Evolutionary conservation across 2,329 filamentous ascomycete species (phyloP).

Genomic region (Clarireedia monteithiana): DNA sequence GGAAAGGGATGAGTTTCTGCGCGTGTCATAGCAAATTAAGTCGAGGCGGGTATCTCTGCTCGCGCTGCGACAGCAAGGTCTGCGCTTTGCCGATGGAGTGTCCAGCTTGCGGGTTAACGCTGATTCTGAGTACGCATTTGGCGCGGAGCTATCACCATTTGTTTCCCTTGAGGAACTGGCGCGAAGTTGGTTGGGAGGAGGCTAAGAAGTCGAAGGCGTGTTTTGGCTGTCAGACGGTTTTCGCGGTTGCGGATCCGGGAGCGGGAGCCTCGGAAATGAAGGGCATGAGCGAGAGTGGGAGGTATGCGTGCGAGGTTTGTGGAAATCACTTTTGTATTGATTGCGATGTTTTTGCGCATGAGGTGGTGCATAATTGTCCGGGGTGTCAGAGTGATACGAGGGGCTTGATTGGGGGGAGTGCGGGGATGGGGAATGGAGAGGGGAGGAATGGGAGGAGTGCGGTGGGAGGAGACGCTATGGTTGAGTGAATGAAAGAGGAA

Average conservation of each 20-base stretch:
- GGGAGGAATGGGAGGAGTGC: neutral
- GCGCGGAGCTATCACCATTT: constrained; percentile 91
- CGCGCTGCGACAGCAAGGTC: constrained; percentile 79
- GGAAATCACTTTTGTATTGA: constrained; percentile 93
- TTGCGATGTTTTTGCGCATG: constrained; percentile 92
- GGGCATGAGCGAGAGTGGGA: constrained; percentile 73
- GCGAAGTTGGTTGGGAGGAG: constrained; percentile 75
- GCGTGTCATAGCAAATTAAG: constrained; percentile 82
- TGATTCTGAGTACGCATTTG: constrained; percentile 89
- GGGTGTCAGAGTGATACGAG: constrained; percentile 50
- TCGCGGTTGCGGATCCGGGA: constrained; percentile 20
- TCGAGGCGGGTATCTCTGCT: constrained; percentile 83
- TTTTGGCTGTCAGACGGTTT: constrained; percentile 61
- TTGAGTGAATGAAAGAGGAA: neutral
- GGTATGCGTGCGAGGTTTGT: constrained; percentile 88
- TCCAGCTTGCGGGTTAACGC: constrained; percentile 80
- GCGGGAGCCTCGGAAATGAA: constrained; percentile 33
- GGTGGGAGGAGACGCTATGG: constrained; percentile 1
- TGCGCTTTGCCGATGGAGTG: constrained; percentile 87
- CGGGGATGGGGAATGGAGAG: neutral
- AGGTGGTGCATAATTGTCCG: constrained; percentile 91
- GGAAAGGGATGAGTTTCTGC: constrained; percentile 64
- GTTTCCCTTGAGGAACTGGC: constrained; percentile 85
- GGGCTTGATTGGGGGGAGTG: neutral
- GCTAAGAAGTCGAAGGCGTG: constrained; percentile 54